Base-by-base conservation (phyloP, 805 yeast genomes). In the Starmerella riodocensis region DNA sequence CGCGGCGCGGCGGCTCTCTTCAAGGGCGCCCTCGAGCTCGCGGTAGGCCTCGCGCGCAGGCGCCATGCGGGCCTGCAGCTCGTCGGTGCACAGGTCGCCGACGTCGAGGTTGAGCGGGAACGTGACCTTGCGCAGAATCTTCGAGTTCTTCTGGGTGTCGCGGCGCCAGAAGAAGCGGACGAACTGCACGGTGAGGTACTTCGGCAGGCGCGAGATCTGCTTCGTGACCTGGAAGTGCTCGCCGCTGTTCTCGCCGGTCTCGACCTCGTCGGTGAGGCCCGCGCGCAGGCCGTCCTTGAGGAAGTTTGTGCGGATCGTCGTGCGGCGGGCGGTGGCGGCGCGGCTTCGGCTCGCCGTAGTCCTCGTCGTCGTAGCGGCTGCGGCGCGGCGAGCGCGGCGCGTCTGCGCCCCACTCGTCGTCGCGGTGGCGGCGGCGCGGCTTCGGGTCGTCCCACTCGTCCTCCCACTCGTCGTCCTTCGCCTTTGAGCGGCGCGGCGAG, bases 101-200 rank as follows among this genome's bases (percentile, higher is more conserved):
- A 84, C 67, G 58, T 91, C 99, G 42, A 88, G 65, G 59, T 82
- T 91, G 62, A 85, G 81, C 30, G 99, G 99, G 64, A 91, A 91
- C 47, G 78, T 81, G 20, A 91, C 98, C 63, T 79, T 84, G 58
- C 98, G 76, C 58, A 91, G 68, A 56, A 91, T 91, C 62, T 91
- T 91, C 16, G 94, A 80, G 64, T 91, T 91, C 61, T 79, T 81
- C 48, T 73, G 74, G 3, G 93, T 81, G 42, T 88, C 93, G 56
- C 88, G 73, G 57, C 88, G 82, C 98, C 98, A 91, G 60, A 76
- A 91, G 58, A 91, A 91, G 55, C 99, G 73, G 46, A 91, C 91
- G 61, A 81, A 91, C 57, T 91, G 93, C 30, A 91, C 84, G 8
- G 88, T 81, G 51, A 91, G 67, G 56, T 78, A 78, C 54, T 81